phyloP scores from a whole-genome alignment of 257 asterid species.

The Capsicum baccatum region DNA sequence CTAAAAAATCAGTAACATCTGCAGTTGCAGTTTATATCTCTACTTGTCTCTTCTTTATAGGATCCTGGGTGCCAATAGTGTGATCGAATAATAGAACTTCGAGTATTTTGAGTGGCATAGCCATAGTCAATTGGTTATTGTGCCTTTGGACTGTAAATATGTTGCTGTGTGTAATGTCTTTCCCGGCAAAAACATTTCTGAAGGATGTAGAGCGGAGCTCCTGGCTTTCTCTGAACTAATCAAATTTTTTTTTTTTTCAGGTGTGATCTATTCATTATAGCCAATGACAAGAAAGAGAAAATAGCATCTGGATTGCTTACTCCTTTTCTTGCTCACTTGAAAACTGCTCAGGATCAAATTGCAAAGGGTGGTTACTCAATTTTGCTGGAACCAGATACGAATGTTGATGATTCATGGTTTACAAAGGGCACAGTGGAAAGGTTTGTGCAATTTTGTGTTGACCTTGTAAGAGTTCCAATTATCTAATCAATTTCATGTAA shows the following conservation, averaged over 20 bases:
- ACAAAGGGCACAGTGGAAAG: slow-evolving; percentile 95
- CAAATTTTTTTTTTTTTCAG: slow-evolving; percentile 37
- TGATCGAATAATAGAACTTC: background rate
- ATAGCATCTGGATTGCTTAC: slow-evolving; percentile 89
- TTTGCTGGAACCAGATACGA: slow-evolving; percentile 67
- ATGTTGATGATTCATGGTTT: slow-evolving; percentile 75
- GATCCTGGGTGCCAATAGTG: background rate
- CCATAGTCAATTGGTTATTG: background rate
- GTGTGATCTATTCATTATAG: slow-evolving; percentile 76
- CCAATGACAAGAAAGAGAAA: slow-evolving; percentile 91
- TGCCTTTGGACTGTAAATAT: background rate
- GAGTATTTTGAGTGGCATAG: background rate
- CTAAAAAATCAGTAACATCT: background rate
- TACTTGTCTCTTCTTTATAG: background rate
- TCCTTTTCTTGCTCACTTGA: slow-evolving; percentile 92
- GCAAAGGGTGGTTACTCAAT: slow-evolving; percentile 92
- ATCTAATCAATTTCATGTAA: background rate
- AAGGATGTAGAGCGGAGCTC: background rate
- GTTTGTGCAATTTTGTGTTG: slow-evolving; percentile 46
- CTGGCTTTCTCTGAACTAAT: slow-evolving; percentile 12
- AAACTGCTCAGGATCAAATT: slow-evolving; percentile 88
- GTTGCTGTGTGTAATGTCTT: background rate
- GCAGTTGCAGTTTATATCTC: background rate
- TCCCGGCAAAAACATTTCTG: background rate
- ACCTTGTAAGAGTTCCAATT: background rate